Evolutionary conservation across 208 protist species (phyloP).

Genomic region (Trypanosoma congolense): DNA sequence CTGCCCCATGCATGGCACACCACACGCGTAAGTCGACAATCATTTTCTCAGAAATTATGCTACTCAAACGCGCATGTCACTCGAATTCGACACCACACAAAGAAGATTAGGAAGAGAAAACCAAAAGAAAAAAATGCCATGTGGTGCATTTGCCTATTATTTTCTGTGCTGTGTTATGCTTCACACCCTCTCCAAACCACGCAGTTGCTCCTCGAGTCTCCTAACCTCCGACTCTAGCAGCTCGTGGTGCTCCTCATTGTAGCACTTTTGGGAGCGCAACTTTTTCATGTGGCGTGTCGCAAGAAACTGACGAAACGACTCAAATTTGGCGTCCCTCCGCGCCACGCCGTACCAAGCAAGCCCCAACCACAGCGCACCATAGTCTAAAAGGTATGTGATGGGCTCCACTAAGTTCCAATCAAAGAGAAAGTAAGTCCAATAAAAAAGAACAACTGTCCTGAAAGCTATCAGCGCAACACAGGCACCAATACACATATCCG

Average conservation of each 20-base stretch:
- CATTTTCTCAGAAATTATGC: too few relatives aligned
- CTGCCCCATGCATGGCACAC: too few relatives aligned
- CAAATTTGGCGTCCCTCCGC: constrained; percentile 50
- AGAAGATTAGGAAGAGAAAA: too few relatives aligned
- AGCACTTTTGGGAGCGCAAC: constrained; percentile 25
- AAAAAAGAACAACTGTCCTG: constrained; percentile 51
- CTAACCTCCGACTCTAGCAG: constrained; percentile 40
- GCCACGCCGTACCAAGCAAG: constrained; percentile 59
- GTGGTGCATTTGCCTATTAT: too few relatives aligned
- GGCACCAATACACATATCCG: constrained; percentile 23
- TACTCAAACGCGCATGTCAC: too few relatives aligned
- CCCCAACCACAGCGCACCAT: constrained; percentile 64
- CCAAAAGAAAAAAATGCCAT: too few relatives aligned
- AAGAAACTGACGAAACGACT: constrained; percentile 29
- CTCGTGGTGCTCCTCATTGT: constrained; percentile 32
- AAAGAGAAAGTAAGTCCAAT: constrained; percentile 83
- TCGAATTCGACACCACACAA: too few relatives aligned
- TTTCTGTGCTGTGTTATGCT: not conserved
- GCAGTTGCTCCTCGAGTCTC: constrained; percentile 28
- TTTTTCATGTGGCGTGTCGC: constrained; percentile 6
- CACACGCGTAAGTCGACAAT: too few relatives aligned
- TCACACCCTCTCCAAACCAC: constrained; percentile 31
- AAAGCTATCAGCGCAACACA: constrained; percentile 42
- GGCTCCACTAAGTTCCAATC: constrained; percentile 88
- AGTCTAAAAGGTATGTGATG: constrained; percentile 81